phyloP scores from a whole-genome alignment of 768 basidiomycete genomes.

The Russula sp. region DNA sequence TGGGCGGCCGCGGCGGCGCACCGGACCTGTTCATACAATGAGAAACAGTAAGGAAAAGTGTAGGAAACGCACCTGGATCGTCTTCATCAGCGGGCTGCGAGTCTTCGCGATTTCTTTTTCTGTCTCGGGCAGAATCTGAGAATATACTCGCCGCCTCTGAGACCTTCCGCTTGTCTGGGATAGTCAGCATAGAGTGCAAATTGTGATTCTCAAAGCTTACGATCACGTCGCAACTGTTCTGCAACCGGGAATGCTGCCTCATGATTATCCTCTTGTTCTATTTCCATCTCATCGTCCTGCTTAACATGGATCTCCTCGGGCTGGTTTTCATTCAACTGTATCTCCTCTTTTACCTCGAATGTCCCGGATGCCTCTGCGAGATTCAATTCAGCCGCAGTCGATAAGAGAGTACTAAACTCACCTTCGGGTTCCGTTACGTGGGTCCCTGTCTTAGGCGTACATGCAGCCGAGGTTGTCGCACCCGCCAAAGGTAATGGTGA shows the following conservation, averaged over 20 bases:
- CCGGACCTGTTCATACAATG: conserved; percentile 2
- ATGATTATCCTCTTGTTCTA: conserved; percentile 3
- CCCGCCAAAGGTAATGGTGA: background rate
- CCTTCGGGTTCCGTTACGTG: background rate
- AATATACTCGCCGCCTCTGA: conserved; percentile 42
- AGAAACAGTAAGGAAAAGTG: background rate
- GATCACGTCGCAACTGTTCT: conserved; percentile 15
- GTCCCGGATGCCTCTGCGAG: background rate
- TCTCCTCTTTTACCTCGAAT: background rate
- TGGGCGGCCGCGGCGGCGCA: conserved; percentile 24
- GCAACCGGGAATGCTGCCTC: conserved; percentile 1
- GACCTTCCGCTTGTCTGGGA: conserved; percentile 60
- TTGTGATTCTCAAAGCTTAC: conserved; percentile 8
- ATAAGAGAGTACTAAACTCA: background rate
- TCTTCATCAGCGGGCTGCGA: conserved; percentile 63
- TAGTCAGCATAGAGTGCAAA: background rate
- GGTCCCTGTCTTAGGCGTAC: background rate
- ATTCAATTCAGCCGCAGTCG: background rate
- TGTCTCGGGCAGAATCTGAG: conserved; percentile 39
- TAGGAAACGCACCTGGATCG: conserved; percentile 33
- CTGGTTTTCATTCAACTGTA: background rate
- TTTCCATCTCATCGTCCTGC: conserved; percentile 1
- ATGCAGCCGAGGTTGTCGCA: background rate
- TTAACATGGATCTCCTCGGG: background rate
- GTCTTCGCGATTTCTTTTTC: conserved; percentile 56